A percentile compares a stretch with the other conserved stretches of the same genome.
These are phyloP conservation scores for Diaporthe citri DNA, from an alignment of 2,329 filamentous ascomycete species.

Conservation along the genomic window DNA sequence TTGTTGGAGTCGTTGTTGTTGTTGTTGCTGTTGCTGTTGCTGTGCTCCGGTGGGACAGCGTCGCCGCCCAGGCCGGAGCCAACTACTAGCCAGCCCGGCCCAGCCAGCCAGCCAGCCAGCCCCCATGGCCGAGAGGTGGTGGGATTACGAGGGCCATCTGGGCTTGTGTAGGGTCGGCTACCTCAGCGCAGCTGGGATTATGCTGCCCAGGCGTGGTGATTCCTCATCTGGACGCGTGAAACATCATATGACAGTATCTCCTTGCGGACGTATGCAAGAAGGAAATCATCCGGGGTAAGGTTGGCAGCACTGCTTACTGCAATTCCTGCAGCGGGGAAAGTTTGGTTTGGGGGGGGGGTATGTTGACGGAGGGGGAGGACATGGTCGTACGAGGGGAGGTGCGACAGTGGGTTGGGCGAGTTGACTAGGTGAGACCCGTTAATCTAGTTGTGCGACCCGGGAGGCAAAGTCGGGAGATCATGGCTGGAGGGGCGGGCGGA, in stretches of 20 bases:
- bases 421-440: slow-evolving; percentile 38
- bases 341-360: not conserved
- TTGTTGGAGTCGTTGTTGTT: not conserved
- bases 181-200: slow-evolving; percentile 3
- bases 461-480: slow-evolving; percentile 30
- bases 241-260: slow-evolving; percentile 4
- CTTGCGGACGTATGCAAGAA: slow-evolving; percentile 36
- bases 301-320: slow-evolving; percentile 8
- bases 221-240: slow-evolving; percentile 15
- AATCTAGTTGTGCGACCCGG: slow-evolving; percentile 33
- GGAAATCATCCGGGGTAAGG: slow-evolving; percentile 19
- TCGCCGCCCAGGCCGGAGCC: not conserved
- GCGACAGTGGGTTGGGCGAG: slow-evolving; percentile 37
- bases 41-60: slow-evolving; percentile 31
- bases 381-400: slow-evolving; percentile 26
- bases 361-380: no score
- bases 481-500: not conserved
- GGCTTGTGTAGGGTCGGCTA: slow-evolving; percentile 6
- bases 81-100: not conserved
- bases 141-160: not conserved
- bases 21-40: not conserved
- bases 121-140: not conserved
- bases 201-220: not conserved
- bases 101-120: not conserved
- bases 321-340: not conserved